Evolutionary conservation across 1,284 basidiomycete species (phyloP), one percentile per base, ranked within the genome.

Genomic region (Peniophora sp.): DNA sequence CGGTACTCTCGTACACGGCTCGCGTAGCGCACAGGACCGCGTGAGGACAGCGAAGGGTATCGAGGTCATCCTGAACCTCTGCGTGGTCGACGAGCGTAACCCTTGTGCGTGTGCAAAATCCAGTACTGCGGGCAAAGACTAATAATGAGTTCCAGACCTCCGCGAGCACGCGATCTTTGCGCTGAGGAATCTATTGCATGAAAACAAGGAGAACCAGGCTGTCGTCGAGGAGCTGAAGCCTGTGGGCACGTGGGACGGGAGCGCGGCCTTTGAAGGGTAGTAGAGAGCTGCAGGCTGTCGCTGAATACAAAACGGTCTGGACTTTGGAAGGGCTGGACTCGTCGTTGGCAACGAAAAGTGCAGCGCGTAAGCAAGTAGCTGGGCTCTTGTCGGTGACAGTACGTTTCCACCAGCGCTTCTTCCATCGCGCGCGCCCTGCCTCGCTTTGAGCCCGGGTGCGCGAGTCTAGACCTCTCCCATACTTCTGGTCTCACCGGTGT

Each of bases 101-200:
- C 90, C 92, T 39, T 94, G 92, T 95, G 63, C 65, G 83, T 77
- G 27, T 32, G 12, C 27, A 32, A 5, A 12, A 32, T 12, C 27
- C 5, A 32, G 12, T 6, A 12, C 27, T 5, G 27, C 27, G 27
- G 27, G 27, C 5, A 6, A 12, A 32, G 5, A 12, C 12, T 32
- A 12, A 32, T 12, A 32, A 32, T 12, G 5, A 5, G 12, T 32
- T 32, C 39, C 61, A 94, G 92, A 91, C 68, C 70, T 97, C 45
- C 82, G 91, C 36, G 93, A 96, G 66, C 89, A 96, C 64, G 91
- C 92, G 1, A 78, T 96, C 43, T 84, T 96, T 57, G 76, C 90
- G 11, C 71, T 96, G 19, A 80, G 81, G 45, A 92, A 89, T 65
- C 65, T 95, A 22, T 75, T 95, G 53, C 74, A 83, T 56, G 72